A percentile compares a stretch with the other conserved stretches of the same genome.
Conservation (phyloP, 2,329 filamentous ascomycete genomes). For the Fusarium cyanostomum region DNA sequence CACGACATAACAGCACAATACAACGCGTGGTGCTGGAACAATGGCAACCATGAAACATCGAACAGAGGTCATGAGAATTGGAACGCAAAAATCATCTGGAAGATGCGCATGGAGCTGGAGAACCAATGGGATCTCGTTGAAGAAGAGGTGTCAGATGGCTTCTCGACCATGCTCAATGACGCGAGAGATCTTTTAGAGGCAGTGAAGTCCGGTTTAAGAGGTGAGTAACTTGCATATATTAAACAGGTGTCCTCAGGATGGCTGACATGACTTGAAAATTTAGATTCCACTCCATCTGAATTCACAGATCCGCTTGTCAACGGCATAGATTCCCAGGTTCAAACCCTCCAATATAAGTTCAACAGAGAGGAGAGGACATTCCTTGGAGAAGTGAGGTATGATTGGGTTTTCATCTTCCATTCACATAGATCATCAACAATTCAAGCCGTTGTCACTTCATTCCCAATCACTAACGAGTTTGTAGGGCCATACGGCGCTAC, state of each 20-base stretch:
- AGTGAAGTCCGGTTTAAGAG: not conserved
- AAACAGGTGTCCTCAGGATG: not conserved
- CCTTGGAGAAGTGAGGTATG: conserved; percentile 11
- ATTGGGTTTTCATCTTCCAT: too few relatives aligned
- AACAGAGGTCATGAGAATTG: conserved; percentile 38
- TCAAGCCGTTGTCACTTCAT: not conserved
- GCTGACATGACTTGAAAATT: not conserved
- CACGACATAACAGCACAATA: conserved; percentile 37
- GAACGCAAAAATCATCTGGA: conserved; percentile 47
- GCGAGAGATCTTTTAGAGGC: not conserved
- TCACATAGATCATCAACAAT: too few relatives aligned
- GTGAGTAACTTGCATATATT: not conserved
- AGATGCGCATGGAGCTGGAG: conserved; percentile 45
- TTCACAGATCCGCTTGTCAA: not conserved
- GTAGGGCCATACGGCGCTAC: conserved; percentile 16
- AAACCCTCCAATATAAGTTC: conserved; percentile 9
- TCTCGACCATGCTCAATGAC: not conserved
- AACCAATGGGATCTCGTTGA: conserved; percentile 43
- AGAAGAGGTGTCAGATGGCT: conserved; percentile 35
- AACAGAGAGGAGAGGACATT: conserved; percentile 1
- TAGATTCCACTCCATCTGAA: not conserved
- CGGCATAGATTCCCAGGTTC: not conserved
- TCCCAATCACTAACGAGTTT: not conserved
- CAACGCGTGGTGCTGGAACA: conserved; percentile 44
- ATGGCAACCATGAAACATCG: conserved; percentile 39